Percentiles rank a stretch among this genome's conserved stretches.
phyloP scores from a whole-genome alignment of 1,284 basidiomycete genomes.

The Apiotrichum laibachii region DNA sequence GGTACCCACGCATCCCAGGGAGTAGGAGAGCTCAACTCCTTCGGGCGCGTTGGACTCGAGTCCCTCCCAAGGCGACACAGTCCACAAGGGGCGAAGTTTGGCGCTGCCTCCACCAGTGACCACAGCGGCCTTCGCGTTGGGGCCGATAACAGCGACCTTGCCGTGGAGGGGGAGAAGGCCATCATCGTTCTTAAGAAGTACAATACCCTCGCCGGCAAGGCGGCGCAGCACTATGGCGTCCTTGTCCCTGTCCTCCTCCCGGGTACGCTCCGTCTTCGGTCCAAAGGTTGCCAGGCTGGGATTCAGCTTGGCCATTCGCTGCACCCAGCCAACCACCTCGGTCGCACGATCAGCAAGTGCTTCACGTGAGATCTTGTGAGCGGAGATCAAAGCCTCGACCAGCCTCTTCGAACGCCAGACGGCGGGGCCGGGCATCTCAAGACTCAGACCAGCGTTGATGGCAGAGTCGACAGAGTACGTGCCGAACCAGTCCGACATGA shows the following conservation, averaged over 20 bases:
- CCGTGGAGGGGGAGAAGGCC: conserved; percentile 28
- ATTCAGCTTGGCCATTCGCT: conserved; percentile 27
- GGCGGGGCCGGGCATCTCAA: conserved; percentile 32
- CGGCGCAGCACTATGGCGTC: conserved; percentile 30
- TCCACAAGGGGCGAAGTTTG: conserved; percentile 54
- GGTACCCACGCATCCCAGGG: conserved; percentile 31
- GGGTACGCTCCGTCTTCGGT: conserved; percentile 24
- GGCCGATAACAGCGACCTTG: conserved; percentile 59
- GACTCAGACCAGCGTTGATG: conserved; percentile 69
- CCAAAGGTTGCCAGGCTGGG: conserved; percentile 31
- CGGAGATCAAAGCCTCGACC: conserved; percentile 60
- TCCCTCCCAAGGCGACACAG: conserved; percentile 57
- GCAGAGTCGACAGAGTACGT: conserved; percentile 63
- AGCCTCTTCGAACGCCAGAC: conserved; percentile 27
- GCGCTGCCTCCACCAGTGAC: conserved; percentile 61
- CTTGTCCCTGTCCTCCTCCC: conserved; percentile 18
- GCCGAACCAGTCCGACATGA: conserved; percentile 61
- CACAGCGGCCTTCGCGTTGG: conserved; percentile 58
- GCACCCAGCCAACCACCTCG: conserved; percentile 47
- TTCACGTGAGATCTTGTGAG: conserved; percentile 56
- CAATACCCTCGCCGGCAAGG: conserved; percentile 57
- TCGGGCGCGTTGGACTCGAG: conserved; percentile 54
- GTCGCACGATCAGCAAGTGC: conserved; percentile 25
- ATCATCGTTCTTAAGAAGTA: conserved; percentile 55
- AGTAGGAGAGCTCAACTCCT: conserved; percentile 52